Base-by-base conservation (phyloP, 2,329 filamentous ascomycete species). In the Penicillium thymicola region DNA sequence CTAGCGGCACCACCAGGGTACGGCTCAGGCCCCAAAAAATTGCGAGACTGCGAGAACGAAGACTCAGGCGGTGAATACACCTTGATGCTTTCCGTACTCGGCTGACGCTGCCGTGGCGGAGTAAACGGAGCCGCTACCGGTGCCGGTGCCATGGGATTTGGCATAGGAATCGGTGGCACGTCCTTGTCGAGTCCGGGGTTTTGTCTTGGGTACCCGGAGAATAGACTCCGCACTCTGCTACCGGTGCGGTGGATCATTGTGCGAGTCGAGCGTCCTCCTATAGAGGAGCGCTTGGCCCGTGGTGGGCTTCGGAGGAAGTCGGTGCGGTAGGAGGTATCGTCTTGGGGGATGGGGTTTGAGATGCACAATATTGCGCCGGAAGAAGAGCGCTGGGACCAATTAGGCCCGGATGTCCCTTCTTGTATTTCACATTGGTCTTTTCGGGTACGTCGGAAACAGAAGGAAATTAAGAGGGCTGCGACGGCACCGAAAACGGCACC, bases 391-490 rank as follows among this genome's bases (percentile, higher is more conserved):
- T 70, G 64, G 27, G 70, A 70, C 64, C 64, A 66, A 44, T 70
- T 64, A 25, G 68, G 61, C 1, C 63, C 49, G 8, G 64, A 34
- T 44, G 71, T 74, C 5, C 59, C 50, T 28, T 66, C 65, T 49
- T 62, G 57, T 5, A 57, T 59, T 37, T 64, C 59, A 27, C 64
- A 60, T 49, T 61, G 56, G 23, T 63, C 59, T 38, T 70, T 68
- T 10, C 52, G 48, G 1, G 54, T 36, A 23, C 63, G 57, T 47
- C 75, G 69, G 51, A 76, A 62, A 60, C 71, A 76, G 53, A 72
- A 68, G 37, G 72, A 64, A 54, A 86, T 69, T 72, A 79, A 61
- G 80, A 84, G 36, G 82, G 82, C 66, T 75, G 79, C 36, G 77
- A 87, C 45, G 73, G 73, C 70, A 7, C 78, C 78, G 28, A 74